phyloP scores from a whole-genome alignment of 225 moss, liverwort and hornwort genomes.

The Pseudisothecium myosuroides region DNA sequence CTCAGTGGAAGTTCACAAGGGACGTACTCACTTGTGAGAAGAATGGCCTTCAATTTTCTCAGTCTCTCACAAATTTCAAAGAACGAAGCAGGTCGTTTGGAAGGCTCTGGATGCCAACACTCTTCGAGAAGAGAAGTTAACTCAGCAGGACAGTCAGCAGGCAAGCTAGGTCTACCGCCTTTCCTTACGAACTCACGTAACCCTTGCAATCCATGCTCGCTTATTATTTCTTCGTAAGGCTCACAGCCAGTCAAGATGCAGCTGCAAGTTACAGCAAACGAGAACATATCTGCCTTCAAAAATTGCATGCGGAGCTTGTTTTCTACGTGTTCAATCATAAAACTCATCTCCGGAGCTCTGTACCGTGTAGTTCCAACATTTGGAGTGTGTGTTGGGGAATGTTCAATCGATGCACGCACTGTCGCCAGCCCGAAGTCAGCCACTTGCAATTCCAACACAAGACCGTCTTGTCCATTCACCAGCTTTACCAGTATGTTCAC shows the following conservation, averaged over 20 bases:
- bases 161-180: neutral
- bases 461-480: neutral
- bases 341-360: neutral
- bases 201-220: accelerated
- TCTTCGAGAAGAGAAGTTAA: neutral
- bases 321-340: neutral
- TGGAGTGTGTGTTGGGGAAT: neutral
- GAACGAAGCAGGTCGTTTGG: neutral
- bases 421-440: neutral
- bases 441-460: neutral
- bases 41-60: neutral
- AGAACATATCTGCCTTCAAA: neutral
- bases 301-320: neutral
- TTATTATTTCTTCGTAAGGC: neutral
- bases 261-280: neutral
- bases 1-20: neutral
- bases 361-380: neutral
- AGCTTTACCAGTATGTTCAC: neutral
- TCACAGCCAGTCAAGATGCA: neutral
- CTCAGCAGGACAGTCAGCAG: neutral
- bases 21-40: neutral
- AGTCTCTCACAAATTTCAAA: neutral
- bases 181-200: neutral
- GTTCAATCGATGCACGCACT: neutral
- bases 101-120: neutral